Percentiles rank a stretch among this genome's conserved stretches.
Evolutionary conservation across 371 early-diverging fungal genomes (phyloP).

Genomic region (Sporodiniella umbellata): DNA sequence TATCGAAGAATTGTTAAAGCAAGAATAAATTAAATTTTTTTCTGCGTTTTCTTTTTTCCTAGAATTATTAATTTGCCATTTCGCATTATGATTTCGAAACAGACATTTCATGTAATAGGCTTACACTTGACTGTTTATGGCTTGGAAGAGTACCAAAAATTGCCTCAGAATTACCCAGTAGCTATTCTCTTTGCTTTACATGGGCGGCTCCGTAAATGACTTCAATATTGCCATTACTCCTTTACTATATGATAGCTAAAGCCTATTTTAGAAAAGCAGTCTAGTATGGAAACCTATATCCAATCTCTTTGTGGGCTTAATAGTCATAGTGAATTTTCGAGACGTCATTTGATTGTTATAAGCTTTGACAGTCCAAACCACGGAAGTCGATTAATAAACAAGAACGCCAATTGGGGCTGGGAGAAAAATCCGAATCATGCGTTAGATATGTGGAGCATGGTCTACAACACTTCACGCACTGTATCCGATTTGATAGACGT

Average conservation of each 20-base stretch:
- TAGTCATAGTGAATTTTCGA: neutral
- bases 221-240: neutral
- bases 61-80: neutral
- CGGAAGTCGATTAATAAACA: constrained; percentile 41
- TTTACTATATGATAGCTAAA: too few relatives aligned
- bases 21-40: neutral
- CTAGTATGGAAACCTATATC: constrained; percentile 25
- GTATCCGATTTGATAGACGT: constrained; percentile 51
- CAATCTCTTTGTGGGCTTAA: constrained; percentile 28
- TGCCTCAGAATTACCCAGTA: constrained; percentile 16
- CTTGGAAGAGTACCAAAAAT: constrained; percentile 29
- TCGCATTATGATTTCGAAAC: constrained; percentile 8
- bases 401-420: constrained; percentile 39
- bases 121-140: constrained; percentile 35
- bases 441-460: constrained; percentile 52
- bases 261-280: constrained; percentile 25
- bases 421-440: constrained; percentile 37
- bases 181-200: constrained; percentile 43
- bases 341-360: constrained; percentile 34
- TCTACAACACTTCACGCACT: constrained; percentile 36
- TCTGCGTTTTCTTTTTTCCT: neutral
- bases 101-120: constrained; percentile 19
- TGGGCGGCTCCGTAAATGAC: constrained; percentile 41
- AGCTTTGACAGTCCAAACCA: constrained; percentile 60
- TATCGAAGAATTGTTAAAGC: constrained; percentile 38